These are phyloP conservation scores for Fusarium lyarnte DNA, from an alignment of 2,329 filamentous ascomycete genomes.

Conservation along the genomic window DNA sequence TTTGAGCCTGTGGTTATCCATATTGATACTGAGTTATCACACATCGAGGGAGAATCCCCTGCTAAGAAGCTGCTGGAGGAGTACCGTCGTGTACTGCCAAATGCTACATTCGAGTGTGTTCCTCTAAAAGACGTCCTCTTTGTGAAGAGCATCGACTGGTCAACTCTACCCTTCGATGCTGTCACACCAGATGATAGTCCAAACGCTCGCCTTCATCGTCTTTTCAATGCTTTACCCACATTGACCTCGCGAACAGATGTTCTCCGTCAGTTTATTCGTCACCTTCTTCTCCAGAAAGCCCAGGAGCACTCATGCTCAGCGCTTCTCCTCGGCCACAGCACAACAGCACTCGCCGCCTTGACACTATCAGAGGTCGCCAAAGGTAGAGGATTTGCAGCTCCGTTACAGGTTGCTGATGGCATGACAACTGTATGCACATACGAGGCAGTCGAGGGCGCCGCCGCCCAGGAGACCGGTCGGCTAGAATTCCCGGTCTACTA, in stretches of 20 bases:
- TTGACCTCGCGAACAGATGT: slow-evolving; percentile 81
- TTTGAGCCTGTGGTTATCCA: slow-evolving; percentile 74
- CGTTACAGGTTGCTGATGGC: slow-evolving; percentile 85
- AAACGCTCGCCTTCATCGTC: slow-evolving; percentile 58
- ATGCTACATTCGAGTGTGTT: slow-evolving; percentile 69
- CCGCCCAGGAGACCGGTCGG: slow-evolving; percentile 31
- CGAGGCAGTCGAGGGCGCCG: slow-evolving; percentile 31
- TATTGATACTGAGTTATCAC: slow-evolving; percentile 56
- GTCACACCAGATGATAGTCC: slow-evolving; percentile 31
- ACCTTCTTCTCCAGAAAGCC: slow-evolving; percentile 75
- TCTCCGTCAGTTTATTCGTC: slow-evolving; percentile 73
- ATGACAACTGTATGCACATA: slow-evolving; percentile 51
- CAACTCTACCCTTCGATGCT: slow-evolving; percentile 50
- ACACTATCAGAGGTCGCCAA: slow-evolving; percentile 90
- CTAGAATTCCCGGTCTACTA: slow-evolving; percentile 68
- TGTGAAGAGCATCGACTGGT: slow-evolving; percentile 64
- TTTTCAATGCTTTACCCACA: slow-evolving; percentile 72
- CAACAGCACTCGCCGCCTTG: slow-evolving; percentile 86
- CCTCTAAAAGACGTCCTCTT: slow-evolving; percentile 71
- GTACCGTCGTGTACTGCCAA: slow-evolving; percentile 70
- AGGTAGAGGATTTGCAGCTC: slow-evolving; percentile 84
- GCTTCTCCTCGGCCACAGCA: slow-evolving; percentile 85
- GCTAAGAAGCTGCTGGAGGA: slow-evolving; percentile 59
- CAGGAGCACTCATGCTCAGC: slow-evolving; percentile 69
- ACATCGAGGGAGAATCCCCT: slow-evolving; percentile 32